Evolutionary conservation across 2,329 filamentous ascomycete species (phyloP), one percentile per base, ranked within the genome.

Genomic region (Aspergillus caelatus): DNA sequence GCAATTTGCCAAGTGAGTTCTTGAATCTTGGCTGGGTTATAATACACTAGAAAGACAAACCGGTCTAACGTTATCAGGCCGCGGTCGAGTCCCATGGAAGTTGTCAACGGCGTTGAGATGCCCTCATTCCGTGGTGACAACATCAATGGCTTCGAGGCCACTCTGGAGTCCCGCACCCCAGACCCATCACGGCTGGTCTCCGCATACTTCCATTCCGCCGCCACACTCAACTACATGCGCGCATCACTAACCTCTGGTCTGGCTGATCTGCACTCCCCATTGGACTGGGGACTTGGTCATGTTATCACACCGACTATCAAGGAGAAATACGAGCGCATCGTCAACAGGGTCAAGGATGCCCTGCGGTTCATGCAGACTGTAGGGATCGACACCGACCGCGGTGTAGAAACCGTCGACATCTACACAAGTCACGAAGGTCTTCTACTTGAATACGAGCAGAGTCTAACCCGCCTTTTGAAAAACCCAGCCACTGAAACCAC

Each of bases 381-480:
- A 66, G 95, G 95, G 60, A 93, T 95, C 62, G 91, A 95, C 77
- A 93, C 91, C 36, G 90, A 90, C 62, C 89, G 91, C 57, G 90
- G 93, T 74, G 85, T 98, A 36, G 90, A 96, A 75, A 97, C 93
- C 0, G 93, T 97, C 43, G 95, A 99, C 74, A 86, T 99, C 56
- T 99, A 90, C 85, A 97, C 94, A 23, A 96, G 92, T 73, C 95
- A 99, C 77, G 95, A 99, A 78, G 95, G 93, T 4, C 86, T 99
- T 23, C 86, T 97, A 1, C 87, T 99, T 10, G 94, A 97, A 76
- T 99, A 99, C 78, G 95, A 99, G 77, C 89, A 97, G 79, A 87
- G 88, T 57, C 83, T 99, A 50, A 97, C 94, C 1, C 86, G 95
- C 11, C 83, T 88, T 26, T 84, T 96, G 62, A 89, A 88, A 66